These are phyloP conservation scores for Gossypium davidsonii DNA, from an alignment of 441 rosid species.

Conservation along the genomic window DNA sequence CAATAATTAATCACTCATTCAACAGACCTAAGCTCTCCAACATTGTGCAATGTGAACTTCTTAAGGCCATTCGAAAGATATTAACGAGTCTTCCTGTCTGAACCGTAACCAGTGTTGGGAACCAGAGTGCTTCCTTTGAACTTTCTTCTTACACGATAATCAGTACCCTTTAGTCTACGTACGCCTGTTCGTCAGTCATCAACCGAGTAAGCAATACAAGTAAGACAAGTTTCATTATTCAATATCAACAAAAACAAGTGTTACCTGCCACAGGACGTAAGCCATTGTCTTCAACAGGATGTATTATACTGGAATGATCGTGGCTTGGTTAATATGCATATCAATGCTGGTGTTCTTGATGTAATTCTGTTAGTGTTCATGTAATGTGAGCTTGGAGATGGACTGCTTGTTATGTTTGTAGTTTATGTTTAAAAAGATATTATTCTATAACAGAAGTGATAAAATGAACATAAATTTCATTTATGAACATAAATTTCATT, in stretches of 20 bases:
- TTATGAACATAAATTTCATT: too few relatives aligned
- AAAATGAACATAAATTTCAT: too few relatives aligned
- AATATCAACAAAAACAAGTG: background rate
- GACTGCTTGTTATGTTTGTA: too few relatives aligned
- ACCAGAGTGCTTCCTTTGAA: slow-evolving; percentile 80
- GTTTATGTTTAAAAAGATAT: too few relatives aligned
- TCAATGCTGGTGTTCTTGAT: too few relatives aligned
- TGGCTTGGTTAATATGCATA: too few relatives aligned
- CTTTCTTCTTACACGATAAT: slow-evolving; percentile 73
- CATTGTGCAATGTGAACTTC: slow-evolving; percentile 73
- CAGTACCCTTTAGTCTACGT: slow-evolving; percentile 80
- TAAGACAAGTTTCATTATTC: background rate
- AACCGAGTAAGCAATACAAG: background rate
- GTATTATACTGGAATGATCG: too few relatives aligned
- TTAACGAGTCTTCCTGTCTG: slow-evolving; percentile 79
- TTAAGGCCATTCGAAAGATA: slow-evolving; percentile 80
- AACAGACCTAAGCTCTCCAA: slow-evolving; percentile 62
- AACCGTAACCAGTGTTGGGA: slow-evolving; percentile 87
- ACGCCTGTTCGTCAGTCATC: slow-evolving; percentile 59
- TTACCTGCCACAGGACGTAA: too few relatives aligned
- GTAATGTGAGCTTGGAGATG: too few relatives aligned
- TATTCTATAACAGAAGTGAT: too few relatives aligned
- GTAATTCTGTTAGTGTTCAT: too few relatives aligned
- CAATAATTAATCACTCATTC: slow-evolving; percentile 4
- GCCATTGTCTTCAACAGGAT: too few relatives aligned